Conservation (phyloP, 768 basidiomycete species). For the Boletus subcaerulescens region DNA sequence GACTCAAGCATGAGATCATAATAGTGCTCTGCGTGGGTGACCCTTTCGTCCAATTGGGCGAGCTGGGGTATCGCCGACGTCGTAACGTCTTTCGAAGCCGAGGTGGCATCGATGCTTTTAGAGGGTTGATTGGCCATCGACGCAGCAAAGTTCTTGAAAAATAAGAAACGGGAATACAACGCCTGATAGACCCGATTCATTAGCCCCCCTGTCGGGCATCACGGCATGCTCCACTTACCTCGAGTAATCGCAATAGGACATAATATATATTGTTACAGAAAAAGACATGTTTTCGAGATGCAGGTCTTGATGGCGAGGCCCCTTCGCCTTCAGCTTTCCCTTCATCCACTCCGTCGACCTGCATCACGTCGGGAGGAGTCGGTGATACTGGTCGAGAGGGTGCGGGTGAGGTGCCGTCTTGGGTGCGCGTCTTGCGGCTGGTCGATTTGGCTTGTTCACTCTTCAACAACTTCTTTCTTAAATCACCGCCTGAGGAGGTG, state of each 20-base stretch:
- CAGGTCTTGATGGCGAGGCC: constrained; percentile 24
- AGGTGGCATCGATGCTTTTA: background rate
- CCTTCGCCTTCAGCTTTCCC: constrained; percentile 16
- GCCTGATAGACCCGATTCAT: constrained; percentile 45
- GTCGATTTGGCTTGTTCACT: constrained; percentile 78
- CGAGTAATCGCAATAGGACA: constrained; percentile 75
- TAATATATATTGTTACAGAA: constrained; percentile 92
- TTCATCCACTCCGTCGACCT: constrained; percentile 30
- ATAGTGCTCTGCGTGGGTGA: constrained; percentile 57
- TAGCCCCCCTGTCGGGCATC: background rate
- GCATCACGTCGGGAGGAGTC: constrained; percentile 44
- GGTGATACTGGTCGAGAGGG: constrained; percentile 66
- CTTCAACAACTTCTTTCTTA: constrained; percentile 79
- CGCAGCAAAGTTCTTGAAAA: constrained; percentile 70
- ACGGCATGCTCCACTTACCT: constrained; percentile 52
- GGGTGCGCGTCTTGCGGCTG: constrained; percentile 54
- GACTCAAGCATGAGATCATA: constrained; percentile 84
- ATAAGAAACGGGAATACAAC: constrained; percentile 74
- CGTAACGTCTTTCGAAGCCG: constrained; percentile 28
- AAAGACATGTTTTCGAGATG: constrained; percentile 58
- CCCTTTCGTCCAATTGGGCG: constrained; percentile 32
- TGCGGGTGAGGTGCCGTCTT: constrained; percentile 51
- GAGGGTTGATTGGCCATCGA: constrained; percentile 37
- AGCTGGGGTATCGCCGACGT: constrained; percentile 28
- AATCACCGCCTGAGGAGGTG: constrained; percentile 51